phyloP scores from a whole-genome alignment of 139 green algal genomes.

The Chlamydomonas incerta region DNA sequence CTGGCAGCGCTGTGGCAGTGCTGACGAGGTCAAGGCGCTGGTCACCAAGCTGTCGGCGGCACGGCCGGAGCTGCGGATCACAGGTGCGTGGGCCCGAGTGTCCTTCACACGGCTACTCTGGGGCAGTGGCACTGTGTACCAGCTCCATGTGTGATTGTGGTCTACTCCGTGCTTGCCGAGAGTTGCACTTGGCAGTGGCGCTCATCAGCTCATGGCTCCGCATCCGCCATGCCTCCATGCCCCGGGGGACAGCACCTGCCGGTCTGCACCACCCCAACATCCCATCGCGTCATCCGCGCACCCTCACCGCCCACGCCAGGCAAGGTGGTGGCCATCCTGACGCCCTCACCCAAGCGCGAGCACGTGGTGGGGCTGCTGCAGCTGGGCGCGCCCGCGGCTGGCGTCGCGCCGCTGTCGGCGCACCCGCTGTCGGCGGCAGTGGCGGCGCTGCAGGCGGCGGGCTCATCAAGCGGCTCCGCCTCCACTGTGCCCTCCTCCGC shows the following conservation, averaged over 20 bases:
- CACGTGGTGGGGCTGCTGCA: slow-evolving; percentile 82
- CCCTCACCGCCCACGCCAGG: slow-evolving; percentile 52
- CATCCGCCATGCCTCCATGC: no score
- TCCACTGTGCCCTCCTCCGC: neutral
- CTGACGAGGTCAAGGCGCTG: neutral
- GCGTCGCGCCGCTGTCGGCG: neutral
- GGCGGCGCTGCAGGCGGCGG: neutral
- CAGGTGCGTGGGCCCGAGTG: slow-evolving; percentile 27
- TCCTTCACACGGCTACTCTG: no score
- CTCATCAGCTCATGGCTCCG: no score
- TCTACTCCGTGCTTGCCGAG: no score
- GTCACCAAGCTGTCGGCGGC: neutral
- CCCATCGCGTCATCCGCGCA: no score
- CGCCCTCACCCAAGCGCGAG: slow-evolving; percentile 66
- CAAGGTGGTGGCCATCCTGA: slow-evolving; percentile 81
- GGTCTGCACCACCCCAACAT: no score
- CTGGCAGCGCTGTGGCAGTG: neutral
- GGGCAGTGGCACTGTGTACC: no score
- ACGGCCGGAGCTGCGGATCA: slow-evolving; percentile 30
- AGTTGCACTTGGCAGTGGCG: no score
- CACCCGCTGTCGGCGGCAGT: slow-evolving; percentile 4
- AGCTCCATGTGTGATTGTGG: no score
- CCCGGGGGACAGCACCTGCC: no score
- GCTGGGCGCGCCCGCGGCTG: neutral
- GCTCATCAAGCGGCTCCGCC: slow-evolving; percentile 31